Evolutionary conservation across 345 rosid species (phyloP).

Genomic region (Noccaea bulbosa): DNA sequence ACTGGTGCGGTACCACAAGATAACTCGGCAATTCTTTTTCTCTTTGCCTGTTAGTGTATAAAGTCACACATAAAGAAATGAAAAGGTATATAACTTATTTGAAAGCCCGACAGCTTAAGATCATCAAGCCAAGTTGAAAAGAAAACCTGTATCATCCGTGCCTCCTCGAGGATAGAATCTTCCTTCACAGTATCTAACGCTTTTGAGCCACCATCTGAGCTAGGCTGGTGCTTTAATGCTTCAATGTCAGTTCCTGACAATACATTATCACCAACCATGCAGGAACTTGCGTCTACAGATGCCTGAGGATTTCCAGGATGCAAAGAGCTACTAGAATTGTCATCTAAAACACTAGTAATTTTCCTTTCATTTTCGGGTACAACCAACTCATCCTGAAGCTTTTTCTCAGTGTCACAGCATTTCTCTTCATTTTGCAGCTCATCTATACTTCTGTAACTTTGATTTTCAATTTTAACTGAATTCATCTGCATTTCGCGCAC

Average conservation of each 20-base stretch:
- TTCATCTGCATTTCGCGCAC: conserved; percentile 36
- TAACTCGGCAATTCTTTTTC: conserved; percentile 82
- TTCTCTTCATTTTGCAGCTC: conserved; percentile 54
- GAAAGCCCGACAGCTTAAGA: conserved; percentile 28
- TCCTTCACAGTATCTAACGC: conserved; percentile 64
- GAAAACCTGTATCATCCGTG: conserved; percentile 79
- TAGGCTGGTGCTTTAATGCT: conserved; percentile 52
- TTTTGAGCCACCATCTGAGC: conserved; percentile 48
- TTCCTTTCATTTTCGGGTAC: conserved; percentile 48
- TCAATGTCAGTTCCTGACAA: conserved; percentile 39
- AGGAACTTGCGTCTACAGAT: conserved; percentile 38
- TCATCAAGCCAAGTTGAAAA: conserved; percentile 38
- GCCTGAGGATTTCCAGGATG: conserved; percentile 46
- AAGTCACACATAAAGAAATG: conserved; percentile 34
- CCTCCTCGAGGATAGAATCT: conserved; percentile 91
- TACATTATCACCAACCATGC: conserved; percentile 34
- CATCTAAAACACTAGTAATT: conserved; percentile 39
- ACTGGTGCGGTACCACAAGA: conserved; percentile 57
- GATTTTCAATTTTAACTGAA: conserved; percentile 54
- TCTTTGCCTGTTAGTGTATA: conserved; percentile 71
- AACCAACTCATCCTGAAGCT: conserved; percentile 47
- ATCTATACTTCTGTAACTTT: conserved; percentile 40
- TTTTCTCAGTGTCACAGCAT: conserved; percentile 44
- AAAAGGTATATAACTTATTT: conserved; percentile 30
- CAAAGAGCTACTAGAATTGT: conserved; percentile 41